These are phyloP conservation scores for Sideroxylon spinosum DNA, from an alignment of 179 eudicot species.

Conservation along the genomic window DNA sequence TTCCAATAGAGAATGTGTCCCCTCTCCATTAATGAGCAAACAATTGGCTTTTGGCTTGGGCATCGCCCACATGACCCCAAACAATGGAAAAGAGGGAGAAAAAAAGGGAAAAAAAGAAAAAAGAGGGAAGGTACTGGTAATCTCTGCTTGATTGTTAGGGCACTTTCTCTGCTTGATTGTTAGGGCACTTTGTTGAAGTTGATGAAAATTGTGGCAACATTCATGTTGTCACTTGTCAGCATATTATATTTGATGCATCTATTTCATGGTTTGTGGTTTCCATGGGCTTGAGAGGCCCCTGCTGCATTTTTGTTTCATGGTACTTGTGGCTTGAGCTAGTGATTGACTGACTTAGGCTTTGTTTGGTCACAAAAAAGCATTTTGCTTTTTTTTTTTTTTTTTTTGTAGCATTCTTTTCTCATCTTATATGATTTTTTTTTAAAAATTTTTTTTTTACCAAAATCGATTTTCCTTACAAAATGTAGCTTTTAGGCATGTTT, in stretches of 20 bases:
- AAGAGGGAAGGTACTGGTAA: neutral
- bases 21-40: neutral
- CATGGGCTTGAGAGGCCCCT: neutral
- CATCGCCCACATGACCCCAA: neutral
- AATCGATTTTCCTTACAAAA: too few relatives aligned
- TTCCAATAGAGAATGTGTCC: neutral
- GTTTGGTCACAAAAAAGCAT: too few relatives aligned
- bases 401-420: too few relatives aligned
- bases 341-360: neutral
- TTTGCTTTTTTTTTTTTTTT: too few relatives aligned
- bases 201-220: neutral
- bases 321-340: neutral
- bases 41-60: neutral
- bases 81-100: neutral
- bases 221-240: neutral
- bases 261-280: neutral
- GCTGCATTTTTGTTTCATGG: slow-evolving; percentile 6
- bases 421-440: too few relatives aligned
- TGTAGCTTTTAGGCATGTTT: too few relatives aligned
- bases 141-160: neutral
- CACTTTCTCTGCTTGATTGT: neutral
- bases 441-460: too few relatives aligned
- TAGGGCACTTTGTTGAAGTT: neutral
- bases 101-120: too few relatives aligned
- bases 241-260: neutral